Percentiles rank a stretch among this genome's conserved stretches.
These are phyloP conservation scores for Colletotrichum sp. DNA, from an alignment of 2,329 filamentous ascomycete genomes.

Conservation along the genomic window DNA sequence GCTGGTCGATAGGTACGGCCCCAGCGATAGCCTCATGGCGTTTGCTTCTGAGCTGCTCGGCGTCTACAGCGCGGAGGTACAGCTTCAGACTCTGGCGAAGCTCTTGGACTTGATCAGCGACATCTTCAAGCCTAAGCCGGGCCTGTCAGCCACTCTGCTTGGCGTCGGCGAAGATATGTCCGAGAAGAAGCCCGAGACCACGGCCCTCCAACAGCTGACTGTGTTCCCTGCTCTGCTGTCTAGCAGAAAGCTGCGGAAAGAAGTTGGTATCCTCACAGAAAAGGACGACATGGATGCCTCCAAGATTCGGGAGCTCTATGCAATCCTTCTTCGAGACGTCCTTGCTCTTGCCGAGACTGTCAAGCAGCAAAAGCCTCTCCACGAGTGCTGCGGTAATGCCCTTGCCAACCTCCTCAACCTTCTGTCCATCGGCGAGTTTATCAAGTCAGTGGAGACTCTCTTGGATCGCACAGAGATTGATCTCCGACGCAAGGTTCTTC, in stretches of 20 bases:
- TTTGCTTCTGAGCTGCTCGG: conserved; percentile 79
- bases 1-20: conserved; percentile 86
- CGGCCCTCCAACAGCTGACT: conserved; percentile 59
- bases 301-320: conserved; percentile 73
- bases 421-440: conserved; percentile 85
- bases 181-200: conserved; percentile 41
- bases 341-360: conserved; percentile 70
- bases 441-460: conserved; percentile 84
- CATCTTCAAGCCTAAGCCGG: conserved; percentile 75
- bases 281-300: conserved; percentile 69
- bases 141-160: conserved; percentile 75
- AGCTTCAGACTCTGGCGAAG: conserved; percentile 79
- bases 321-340: conserved; percentile 69
- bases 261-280: conserved; percentile 62
- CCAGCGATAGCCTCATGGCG: conserved; percentile 74
- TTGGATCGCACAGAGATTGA: conserved; percentile 78
- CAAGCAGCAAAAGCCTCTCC: conserved; percentile 59
- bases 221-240: conserved; percentile 64
- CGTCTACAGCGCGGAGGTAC: conserved; percentile 74
- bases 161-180: conserved; percentile 53
- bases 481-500: conserved; percentile 79
- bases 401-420: conserved; percentile 83
- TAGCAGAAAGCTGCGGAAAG: conserved; percentile 60
- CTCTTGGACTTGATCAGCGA: conserved; percentile 79
- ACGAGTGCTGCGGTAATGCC: conserved; percentile 68